Evolutionary conservation across 345 rosid genomes (phyloP).

Genomic region (Kandelia obovata): DNA sequence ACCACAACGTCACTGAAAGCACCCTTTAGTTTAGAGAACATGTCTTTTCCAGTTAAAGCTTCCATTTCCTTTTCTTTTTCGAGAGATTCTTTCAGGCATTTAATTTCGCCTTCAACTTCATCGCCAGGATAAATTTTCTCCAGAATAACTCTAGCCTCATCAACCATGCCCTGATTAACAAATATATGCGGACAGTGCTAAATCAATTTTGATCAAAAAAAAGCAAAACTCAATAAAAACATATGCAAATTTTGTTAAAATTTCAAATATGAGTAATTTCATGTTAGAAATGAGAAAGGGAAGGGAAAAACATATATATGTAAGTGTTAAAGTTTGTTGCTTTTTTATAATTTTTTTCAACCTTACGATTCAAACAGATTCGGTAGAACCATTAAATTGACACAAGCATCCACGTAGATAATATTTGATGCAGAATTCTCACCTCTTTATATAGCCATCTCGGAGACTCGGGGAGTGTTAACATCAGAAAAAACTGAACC

Average conservation of each 20-base stretch:
- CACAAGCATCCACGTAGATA: too few species aligned
- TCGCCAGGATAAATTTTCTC: conserved; percentile 60
- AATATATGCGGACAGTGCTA: neutral
- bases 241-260: too few species aligned
- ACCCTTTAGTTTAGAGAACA: conserved; percentile 54
- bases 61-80: conserved; percentile 59
- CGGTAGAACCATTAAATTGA: too few species aligned
- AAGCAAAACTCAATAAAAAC: neutral
- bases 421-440: neutral
- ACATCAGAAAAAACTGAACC: conserved; percentile 63
- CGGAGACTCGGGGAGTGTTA: conserved; percentile 79
- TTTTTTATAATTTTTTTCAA: too few species aligned
- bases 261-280: too few species aligned
- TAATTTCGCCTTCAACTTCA: conserved; percentile 59
- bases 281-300: too few species aligned
- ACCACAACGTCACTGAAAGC: conserved; percentile 46
- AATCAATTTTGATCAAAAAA: neutral
- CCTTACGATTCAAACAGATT: too few species aligned
- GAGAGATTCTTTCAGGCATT: conserved; percentile 43
- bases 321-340: neutral
- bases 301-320: neutral
- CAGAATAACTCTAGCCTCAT: conserved; percentile 57
- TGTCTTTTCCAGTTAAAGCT: conserved; percentile 38
- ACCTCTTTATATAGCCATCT: conserved; percentile 75
- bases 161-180: conserved; percentile 36